phyloP scores from a whole-genome alignment of 225 moss, liverwort and hornwort species.

The Polytrichum commune region DNA sequence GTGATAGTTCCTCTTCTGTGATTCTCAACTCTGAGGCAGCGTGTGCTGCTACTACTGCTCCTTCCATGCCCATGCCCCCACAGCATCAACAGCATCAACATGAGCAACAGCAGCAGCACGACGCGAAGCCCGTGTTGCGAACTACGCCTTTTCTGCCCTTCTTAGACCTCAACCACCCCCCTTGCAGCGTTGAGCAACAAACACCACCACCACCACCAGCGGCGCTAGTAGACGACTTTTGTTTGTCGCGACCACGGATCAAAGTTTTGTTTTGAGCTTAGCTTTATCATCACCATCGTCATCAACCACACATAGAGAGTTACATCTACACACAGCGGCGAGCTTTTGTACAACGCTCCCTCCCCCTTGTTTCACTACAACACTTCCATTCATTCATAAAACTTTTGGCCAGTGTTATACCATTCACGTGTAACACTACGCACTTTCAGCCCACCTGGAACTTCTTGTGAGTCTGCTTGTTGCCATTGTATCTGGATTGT shows the following conservation, averaged over 20 bases:
- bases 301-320: conserved; percentile 4
- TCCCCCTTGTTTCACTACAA: conserved; percentile 45
- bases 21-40: conserved; percentile 84
- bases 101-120: conserved; percentile 22
- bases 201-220: conserved; percentile 18
- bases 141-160: conserved; percentile 39
- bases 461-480: too few relatives aligned
- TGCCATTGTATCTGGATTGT: too few relatives aligned
- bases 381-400: conserved; percentile 55
- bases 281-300: conserved; percentile 7
- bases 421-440: conserved; percentile 48
- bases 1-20: conserved; percentile 88
- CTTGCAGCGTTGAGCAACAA: conserved; percentile 39
- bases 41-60: conserved; percentile 19
- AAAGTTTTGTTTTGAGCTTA: conserved; percentile 52
- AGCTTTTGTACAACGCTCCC: conserved; percentile 42
- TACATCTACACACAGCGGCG: conserved; percentile 29
- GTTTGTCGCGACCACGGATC: conserved; percentile 46
- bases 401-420: conserved; percentile 46
- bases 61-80: conserved; percentile 3
- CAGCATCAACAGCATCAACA: background rate
- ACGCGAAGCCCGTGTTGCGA: conserved; percentile 63
- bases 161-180: conserved; percentile 77
- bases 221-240: conserved; percentile 32
- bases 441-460: background rate